These are phyloP conservation scores for Sindora glabra DNA, from an alignment of 306 rosid species.

Conservation along the genomic window DNA sequence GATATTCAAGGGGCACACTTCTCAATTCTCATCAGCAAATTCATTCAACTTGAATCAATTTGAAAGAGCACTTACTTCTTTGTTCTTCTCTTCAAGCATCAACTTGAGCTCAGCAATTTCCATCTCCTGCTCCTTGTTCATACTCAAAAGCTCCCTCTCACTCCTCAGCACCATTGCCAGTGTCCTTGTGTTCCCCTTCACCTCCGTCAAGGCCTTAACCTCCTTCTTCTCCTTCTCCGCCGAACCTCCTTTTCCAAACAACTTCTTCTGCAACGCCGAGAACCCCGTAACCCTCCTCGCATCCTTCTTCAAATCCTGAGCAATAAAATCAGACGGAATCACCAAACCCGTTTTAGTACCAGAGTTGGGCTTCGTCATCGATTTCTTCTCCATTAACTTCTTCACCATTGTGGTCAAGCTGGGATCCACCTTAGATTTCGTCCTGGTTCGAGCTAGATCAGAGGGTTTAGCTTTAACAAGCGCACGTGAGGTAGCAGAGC, in stretches of 20 bases:
- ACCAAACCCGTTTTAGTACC: conserved; percentile 24
- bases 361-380: conserved; percentile 24
- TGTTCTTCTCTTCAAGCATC: conserved; percentile 55
- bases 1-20: too few species aligned
- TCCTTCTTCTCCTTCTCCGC: conserved; percentile 43
- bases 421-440: conserved; percentile 48
- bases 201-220: conserved; percentile 88
- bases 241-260: conserved; percentile 54
- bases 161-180: conserved; percentile 88
- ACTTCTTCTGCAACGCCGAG: conserved; percentile 56
- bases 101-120: conserved; percentile 53
- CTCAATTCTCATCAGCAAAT: too few species aligned
- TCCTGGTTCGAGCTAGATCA: conserved; percentile 17
- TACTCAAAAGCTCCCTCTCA: conserved; percentile 78
- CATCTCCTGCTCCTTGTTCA: conserved; percentile 57
- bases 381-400: conserved; percentile 60
- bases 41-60: neutral
- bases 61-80: conserved; percentile 42
- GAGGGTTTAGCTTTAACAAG: conserved; percentile 50
- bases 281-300: conserved; percentile 53
- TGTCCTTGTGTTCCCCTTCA: conserved; percentile 79
- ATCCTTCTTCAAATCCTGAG: conserved; percentile 60
- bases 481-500: conserved; percentile 46
- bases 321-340: conserved; percentile 60
- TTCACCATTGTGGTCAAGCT: conserved; percentile 62